Percentiles rank a stretch among this genome's conserved stretches.
Conservation (phyloP, 73 alveolate genomes). For the Paramecium sexaurelia region DNA sequence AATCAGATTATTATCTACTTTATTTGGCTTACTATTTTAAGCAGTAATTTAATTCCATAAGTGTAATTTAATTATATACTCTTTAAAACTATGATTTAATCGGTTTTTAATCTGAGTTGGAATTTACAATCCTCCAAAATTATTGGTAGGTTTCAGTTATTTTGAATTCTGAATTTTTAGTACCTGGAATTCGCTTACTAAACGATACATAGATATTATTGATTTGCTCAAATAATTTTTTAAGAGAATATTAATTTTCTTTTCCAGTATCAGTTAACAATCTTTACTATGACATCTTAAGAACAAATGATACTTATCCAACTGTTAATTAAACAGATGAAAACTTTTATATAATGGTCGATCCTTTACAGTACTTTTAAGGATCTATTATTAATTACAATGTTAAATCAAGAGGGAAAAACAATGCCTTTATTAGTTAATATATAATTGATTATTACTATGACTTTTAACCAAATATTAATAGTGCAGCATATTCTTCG, state of each 20-base stretch:
- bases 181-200: not conserved
- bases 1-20: not conserved
- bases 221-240: not conserved
- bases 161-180: not conserved
- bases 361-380: not conserved
- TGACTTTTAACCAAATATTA: not conserved
- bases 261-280: conserved; percentile 1
- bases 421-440: not conserved
- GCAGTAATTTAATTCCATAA: not conserved
- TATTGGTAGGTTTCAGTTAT: not conserved
- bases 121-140: not conserved
- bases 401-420: not conserved
- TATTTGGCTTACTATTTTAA: not conserved
- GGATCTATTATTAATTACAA: not conserved
- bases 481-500: not conserved
- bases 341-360: not conserved
- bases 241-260: not conserved
- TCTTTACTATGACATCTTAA: not conserved
- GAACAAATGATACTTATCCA: not conserved
- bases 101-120: not conserved
- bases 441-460: not conserved
- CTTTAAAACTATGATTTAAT: not conserved
- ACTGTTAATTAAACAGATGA: not conserved
- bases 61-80: not conserved
- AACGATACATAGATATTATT: not conserved